Evolutionary conservation across 192 early-diverging fungal genomes (phyloP).

Genomic region (Podila epigama): DNA sequence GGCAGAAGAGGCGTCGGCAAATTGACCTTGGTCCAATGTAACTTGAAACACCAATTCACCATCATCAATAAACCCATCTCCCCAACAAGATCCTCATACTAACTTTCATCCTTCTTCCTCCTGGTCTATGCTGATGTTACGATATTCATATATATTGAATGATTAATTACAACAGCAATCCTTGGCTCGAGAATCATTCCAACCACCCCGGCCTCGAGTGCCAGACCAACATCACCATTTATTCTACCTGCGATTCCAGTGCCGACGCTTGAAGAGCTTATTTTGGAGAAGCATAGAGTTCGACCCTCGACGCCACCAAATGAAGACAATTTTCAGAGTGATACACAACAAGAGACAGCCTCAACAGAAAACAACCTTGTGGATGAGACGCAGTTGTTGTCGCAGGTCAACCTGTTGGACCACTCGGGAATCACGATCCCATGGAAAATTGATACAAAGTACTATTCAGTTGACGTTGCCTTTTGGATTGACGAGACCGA

Average conservation of each 20-base stretch:
- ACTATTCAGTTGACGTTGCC: conserved; percentile 68
- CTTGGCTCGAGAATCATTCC: conserved; percentile 46
- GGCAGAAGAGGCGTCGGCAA: conserved; percentile 60
- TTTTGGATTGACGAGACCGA: conserved; percentile 71
- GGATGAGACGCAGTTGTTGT: too few relatives aligned
- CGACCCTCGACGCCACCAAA: conserved; percentile 34
- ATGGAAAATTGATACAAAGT: conserved; percentile 68
- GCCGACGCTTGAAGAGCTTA: conserved; percentile 31
- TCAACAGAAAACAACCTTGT: neutral
- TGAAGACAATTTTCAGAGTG: neutral
- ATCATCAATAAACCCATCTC: conserved; percentile 6
- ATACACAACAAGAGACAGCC: neutral
- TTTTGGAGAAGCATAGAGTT: conserved; percentile 7
- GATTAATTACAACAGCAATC: conserved; percentile 13
- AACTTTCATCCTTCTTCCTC: neutral
- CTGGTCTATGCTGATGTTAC: conserved; percentile 10
- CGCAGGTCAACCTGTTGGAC: too few relatives aligned
- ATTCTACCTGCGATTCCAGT: conserved; percentile 47
- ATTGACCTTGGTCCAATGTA: conserved; percentile 62
- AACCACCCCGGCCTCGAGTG: conserved; percentile 40
- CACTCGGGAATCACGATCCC: conserved; percentile 57
- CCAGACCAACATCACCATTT: conserved; percentile 33
- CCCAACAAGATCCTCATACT: neutral
- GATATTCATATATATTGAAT: conserved; percentile 4
- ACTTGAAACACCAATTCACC: neutral